Conservation (phyloP, 495 filamentous ascomycete species). For the Lepraria neglecta region DNA sequence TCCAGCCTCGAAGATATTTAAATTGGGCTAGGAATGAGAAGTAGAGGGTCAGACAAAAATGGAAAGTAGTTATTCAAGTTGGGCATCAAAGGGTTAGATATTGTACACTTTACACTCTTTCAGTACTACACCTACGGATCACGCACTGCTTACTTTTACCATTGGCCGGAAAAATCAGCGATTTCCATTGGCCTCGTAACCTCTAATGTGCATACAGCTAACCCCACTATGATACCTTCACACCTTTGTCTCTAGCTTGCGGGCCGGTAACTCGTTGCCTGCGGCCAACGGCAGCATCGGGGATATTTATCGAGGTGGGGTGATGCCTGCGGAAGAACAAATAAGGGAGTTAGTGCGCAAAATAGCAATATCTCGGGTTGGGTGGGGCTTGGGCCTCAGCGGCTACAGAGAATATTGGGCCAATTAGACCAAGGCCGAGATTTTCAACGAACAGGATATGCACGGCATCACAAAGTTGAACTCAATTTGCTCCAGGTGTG, state of each 20-base stretch:
- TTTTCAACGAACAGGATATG: slow-evolving; percentile 11
- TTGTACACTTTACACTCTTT: neutral
- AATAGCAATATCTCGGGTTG: neutral
- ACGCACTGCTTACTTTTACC: slow-evolving; percentile 1
- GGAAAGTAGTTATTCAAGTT: neutral
- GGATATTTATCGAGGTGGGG: slow-evolving; percentile 10
- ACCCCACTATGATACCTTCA: slow-evolving; percentile 14
- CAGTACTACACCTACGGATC: slow-evolving; percentile 5
- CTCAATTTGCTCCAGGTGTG: neutral
- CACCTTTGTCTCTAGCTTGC: slow-evolving; percentile 16
- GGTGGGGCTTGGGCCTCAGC: slow-evolving; percentile 19
- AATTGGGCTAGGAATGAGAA: neutral
- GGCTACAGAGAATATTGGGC: slow-evolving; percentile 24
- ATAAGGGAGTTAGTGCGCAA: neutral
- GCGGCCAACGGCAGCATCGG: slow-evolving; percentile 9
- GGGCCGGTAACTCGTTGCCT: slow-evolving; percentile 25
- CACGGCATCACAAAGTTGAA: slow-evolving; percentile 17
- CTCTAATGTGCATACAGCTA: slow-evolving; percentile 10
- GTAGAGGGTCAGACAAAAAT: neutral
- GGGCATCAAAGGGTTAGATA: neutral
- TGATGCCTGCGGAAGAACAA: slow-evolving; percentile 1
- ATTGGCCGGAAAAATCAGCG: neutral
- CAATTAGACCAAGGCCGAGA: slow-evolving; percentile 18
- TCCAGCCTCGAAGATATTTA: neutral
- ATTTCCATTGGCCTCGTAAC: slow-evolving; percentile 13